Evolutionary conservation across 2,329 filamentous ascomycete genomes (phyloP).

Genomic region (Talaromyces atroroseus): DNA sequence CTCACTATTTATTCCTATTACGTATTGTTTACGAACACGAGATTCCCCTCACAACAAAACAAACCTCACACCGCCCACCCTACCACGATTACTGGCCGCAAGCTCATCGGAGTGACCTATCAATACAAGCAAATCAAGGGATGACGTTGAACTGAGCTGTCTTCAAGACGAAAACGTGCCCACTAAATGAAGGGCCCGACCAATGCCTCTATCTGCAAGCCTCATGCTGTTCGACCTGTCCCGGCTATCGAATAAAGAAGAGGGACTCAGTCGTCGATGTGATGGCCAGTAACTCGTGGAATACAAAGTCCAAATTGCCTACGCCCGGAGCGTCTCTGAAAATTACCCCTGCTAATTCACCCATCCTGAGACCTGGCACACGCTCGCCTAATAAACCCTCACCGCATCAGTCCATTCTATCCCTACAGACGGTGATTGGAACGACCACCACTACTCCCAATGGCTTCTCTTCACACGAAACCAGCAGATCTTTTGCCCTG

Average conservation of each 20-base stretch:
- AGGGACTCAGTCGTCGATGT: constrained; percentile 21
- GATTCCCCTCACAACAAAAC: constrained; percentile 2
- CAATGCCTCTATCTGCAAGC: constrained; percentile 7
- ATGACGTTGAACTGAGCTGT: neutral
- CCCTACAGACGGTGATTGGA: constrained; percentile 78
- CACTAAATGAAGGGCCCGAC: neutral
- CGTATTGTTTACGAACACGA: neutral
- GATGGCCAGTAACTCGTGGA: constrained; percentile 34
- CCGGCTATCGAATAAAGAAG: constrained; percentile 12
- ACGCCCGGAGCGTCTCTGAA: constrained; percentile 46
- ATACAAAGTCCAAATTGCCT: constrained; percentile 31
- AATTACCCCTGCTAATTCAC: constrained; percentile 72
- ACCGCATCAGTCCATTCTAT: constrained; percentile 49
- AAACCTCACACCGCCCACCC: neutral
- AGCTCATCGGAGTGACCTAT: neutral
- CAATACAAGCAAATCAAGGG: neutral
- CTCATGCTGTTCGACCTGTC: constrained; percentile 3
- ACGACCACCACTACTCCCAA: constrained; percentile 80
- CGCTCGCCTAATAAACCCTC: constrained; percentile 56
- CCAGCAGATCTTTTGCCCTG: constrained; percentile 71
- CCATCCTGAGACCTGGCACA: constrained; percentile 57
- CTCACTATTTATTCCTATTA: neutral
- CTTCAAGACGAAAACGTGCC: neutral
- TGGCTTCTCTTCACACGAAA: constrained; percentile 75
- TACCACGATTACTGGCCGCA: neutral